Percentiles rank a stretch among this genome's conserved stretches.
phyloP scores from a whole-genome alignment of 768 basidiomycete species.

The Kondoa subrosea region DNA sequence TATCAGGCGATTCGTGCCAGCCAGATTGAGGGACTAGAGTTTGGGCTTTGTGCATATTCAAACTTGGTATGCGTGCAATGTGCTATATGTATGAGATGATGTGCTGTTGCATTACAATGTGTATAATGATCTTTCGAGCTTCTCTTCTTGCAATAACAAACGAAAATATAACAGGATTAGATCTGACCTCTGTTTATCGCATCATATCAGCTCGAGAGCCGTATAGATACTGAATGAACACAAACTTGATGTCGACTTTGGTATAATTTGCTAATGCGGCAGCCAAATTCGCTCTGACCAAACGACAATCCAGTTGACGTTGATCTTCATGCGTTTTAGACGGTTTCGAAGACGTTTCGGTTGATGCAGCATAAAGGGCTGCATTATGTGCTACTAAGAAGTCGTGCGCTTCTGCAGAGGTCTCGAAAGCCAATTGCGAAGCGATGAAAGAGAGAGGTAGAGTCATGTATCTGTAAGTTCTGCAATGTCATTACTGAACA shows the following conservation, averaged over 20 bases:
- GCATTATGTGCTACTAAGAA: slow-evolving; percentile 59
- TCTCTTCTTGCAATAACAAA: not conserved
- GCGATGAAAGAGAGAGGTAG: slow-evolving; percentile 60
- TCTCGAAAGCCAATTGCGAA: slow-evolving; percentile 69
- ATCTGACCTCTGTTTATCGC: not conserved
- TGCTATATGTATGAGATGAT: not conserved
- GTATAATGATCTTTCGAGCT: not conserved
- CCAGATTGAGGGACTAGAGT: slow-evolving; percentile 51
- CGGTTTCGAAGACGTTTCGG: no score
- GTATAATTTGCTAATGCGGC: slow-evolving; percentile 60
- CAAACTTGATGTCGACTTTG: slow-evolving; percentile 65
- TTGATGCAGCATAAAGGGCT: slow-evolving; percentile 37
- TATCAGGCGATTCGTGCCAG: slow-evolving; percentile 69
- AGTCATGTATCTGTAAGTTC: slow-evolving; percentile 50
- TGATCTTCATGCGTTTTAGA: slow-evolving; percentile 7
- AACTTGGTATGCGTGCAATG: not conserved
- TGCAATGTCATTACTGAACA: slow-evolving; percentile 3
- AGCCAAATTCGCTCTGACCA: slow-evolving; percentile 35
- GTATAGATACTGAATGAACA: not conserved
- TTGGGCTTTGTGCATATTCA: not conserved
- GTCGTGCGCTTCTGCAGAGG: slow-evolving; percentile 43
- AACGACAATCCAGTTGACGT: slow-evolving; percentile 32
- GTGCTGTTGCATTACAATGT: no score
- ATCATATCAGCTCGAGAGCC: not conserved
- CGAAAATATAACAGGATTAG: not conserved